Evolutionary conservation across 441 rosid species (phyloP).

Genomic region (Pelargonium myrrhifolium): DNA sequence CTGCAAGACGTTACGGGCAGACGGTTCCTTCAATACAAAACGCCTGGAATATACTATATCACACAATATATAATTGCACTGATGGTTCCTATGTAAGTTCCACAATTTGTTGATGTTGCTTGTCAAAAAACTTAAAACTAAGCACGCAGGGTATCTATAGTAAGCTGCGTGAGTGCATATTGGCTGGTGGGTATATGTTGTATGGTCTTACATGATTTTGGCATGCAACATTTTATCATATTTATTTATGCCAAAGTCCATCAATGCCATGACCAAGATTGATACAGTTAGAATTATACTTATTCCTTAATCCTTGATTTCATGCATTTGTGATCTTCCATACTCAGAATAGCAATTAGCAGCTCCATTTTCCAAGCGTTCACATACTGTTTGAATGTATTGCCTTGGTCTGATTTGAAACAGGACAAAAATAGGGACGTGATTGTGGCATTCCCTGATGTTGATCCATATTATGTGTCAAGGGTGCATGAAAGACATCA

Average conservation of each 20-base stretch:
- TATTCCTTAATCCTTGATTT: neutral
- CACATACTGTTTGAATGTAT: neutral
- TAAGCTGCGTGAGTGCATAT: no score
- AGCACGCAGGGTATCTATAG: no score
- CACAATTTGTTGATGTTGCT: conserved; percentile 10
- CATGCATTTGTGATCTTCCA: neutral
- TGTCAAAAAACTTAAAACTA: neutral
- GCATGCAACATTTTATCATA: no score
- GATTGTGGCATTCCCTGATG: conserved; percentile 71
- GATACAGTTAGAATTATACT: neutral
- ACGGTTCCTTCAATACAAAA: conserved; percentile 41
- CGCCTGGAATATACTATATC: conserved; percentile 83
- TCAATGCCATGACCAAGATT: neutral
- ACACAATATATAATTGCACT: conserved; percentile 76
- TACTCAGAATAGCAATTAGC: neutral
- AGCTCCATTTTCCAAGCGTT: neutral
- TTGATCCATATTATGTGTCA: conserved; percentile 35
- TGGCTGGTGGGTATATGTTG: neutral
- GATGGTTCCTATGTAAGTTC: conserved; percentile 69
- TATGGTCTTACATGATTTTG: no score
- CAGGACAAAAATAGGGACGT: conserved; percentile 82
- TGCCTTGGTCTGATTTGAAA: conserved; percentile 11
- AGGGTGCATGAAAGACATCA: conserved; percentile 5
- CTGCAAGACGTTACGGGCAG: conserved; percentile 80
- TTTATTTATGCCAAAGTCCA: neutral